Evolutionary conservation across 179 eudicot species (phyloP).

Genomic region (Patellifolia procumbens): DNA sequence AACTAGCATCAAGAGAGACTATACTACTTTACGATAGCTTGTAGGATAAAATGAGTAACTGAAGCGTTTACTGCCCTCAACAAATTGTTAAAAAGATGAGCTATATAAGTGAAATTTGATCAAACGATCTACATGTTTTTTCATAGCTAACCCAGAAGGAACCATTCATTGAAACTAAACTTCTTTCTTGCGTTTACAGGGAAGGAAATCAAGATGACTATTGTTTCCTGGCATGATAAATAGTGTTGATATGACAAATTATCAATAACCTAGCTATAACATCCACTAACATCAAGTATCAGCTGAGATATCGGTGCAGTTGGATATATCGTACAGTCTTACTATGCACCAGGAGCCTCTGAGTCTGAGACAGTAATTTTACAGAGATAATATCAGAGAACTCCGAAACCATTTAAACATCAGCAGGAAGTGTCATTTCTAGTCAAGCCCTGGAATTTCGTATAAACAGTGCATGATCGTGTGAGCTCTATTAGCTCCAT

Average conservation of each 20-base stretch:
- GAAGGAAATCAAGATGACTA: no score
- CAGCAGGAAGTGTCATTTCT: not conserved
- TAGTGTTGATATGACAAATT: not conserved
- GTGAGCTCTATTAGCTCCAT: conserved; percentile 39
- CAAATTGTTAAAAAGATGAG: no score
- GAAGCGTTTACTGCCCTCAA: no score
- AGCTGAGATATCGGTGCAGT: not conserved
- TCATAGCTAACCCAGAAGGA: not conserved
- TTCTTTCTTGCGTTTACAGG: no score
- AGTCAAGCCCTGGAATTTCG: not conserved
- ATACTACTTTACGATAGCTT: no score
- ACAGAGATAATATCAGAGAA: conserved; percentile 15
- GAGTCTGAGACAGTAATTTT: not conserved
- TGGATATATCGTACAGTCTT: not conserved
- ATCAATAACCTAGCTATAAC: not conserved
- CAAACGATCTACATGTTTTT: not conserved
- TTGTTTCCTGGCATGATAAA: not conserved
- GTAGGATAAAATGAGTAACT: no score
- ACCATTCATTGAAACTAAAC: no score
- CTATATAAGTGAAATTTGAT: not conserved
- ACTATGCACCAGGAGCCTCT: not conserved
- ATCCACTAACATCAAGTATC: not conserved
- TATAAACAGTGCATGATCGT: conserved; percentile 10
- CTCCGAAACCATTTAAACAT: not conserved
- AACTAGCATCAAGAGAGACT: no score